Evolutionary conservation across 1,139 yeast species (phyloP), one percentile per base, ranked within the genome.

Genomic region (Debaryomyces sp.): DNA sequence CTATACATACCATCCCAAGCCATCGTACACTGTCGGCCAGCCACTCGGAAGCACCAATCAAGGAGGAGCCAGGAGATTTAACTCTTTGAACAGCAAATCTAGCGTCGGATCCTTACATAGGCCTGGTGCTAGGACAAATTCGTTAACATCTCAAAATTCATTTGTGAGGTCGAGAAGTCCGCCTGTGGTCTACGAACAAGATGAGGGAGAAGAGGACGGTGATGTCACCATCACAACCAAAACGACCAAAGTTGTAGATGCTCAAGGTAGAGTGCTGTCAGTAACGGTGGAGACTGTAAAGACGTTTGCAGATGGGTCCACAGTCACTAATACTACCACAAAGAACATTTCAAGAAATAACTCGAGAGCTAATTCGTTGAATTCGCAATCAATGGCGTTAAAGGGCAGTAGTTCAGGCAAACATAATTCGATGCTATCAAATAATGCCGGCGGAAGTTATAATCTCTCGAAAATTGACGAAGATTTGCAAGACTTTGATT

Each of bases 241-340:
- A 49, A 76, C 80, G 5, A 75, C 80, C 13, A 72, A 70, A 50
- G 71, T 75, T 15, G 67, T 74, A n/a, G 81, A 76, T 50, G 54
- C 75, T 5, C 67, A 56, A 38, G 81, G 81, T 6, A 61, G 80
- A 52, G 70, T 76, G 2, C 70, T 62, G 48, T 73, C 78, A 5
- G 67, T 76, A 37, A 76, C 80, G 23, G 74, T 78, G 6, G 72
- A 75, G 53, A 75, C 77, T 9, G 65, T 71, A 36, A 68, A 68
- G 51, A 67, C 72, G 1, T 56, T 74, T 43, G 73, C 79, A 3
- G 80, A 76, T 55, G 81, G 81, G 2, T 71, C 79, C 35, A 75
- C 72, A 48, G 65, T 75, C 30, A 72, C 73, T 45, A 80, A 76
- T 55, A 75, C 79, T 3, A 72, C 75, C 26, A 74, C 79, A 15